Conservation (phyloP, 2,329 filamentous ascomycete species). For the Aspergillus sergii region DNA sequence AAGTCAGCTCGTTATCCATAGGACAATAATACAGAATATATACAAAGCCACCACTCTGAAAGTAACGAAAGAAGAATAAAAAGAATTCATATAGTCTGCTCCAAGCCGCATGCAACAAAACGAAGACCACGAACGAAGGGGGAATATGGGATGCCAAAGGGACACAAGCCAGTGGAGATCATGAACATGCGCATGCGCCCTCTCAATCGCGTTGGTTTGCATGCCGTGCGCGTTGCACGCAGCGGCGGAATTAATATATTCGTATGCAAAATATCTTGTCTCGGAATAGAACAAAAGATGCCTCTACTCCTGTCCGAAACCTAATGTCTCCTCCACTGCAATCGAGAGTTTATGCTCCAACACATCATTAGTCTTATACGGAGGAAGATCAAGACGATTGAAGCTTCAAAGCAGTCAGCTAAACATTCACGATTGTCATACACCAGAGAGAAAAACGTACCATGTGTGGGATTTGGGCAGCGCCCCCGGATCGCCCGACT, state of each 20-base stretch:
- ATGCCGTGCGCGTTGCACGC: constrained; percentile 3
- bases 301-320: constrained; percentile 91
- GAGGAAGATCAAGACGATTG: constrained; percentile 92
- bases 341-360: constrained; percentile 90
- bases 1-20: constrained; percentile 10
- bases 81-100: constrained; percentile 11
- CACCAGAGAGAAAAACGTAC: constrained; percentile 57
- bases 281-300: constrained; percentile 5
- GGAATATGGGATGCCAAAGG: constrained; percentile 8
- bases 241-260: constrained; percentile 8
- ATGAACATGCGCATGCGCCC: background rate
- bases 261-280: constrained; percentile 16
- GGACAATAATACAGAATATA: constrained; percentile 21
- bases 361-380: constrained; percentile 85
- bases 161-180: constrained; percentile 2
- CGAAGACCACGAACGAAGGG: constrained; percentile 2
- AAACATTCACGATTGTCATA: background rate
- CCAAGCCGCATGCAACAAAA: constrained; percentile 14
- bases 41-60: constrained; percentile 17
- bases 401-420: constrained; percentile 62
- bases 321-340: constrained; percentile 97
- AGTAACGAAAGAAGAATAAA: constrained; percentile 5
- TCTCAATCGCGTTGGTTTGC: constrained; percentile 5
- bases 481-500: constrained; percentile 87
- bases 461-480: constrained; percentile 97